phyloP scores from a whole-genome alignment of 495 filamentous ascomycete species.

The Sphaerosporella brunnea region DNA sequence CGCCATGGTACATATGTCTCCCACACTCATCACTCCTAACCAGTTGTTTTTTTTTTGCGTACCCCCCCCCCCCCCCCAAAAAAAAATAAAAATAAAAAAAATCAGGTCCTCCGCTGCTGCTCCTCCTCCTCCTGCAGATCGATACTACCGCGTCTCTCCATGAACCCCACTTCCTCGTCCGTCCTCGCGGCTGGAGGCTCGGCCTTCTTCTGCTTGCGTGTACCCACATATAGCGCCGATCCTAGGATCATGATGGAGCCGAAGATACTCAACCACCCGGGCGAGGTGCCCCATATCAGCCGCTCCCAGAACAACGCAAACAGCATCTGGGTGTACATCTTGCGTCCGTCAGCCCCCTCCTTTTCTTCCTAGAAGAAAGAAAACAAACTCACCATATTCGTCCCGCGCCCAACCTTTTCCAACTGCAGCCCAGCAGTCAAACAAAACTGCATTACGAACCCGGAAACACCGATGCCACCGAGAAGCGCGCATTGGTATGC shows the following conservation, averaged over 20 bases:
- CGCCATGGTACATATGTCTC: too few relatives aligned
- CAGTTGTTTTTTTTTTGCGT: too few relatives aligned
- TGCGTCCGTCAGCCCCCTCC: neutral
- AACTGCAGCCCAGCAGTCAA: slow-evolving; percentile 63
- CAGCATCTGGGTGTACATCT: slow-evolving; percentile 65
- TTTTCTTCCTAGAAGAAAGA: neutral
- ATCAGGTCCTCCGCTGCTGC: too few relatives aligned
- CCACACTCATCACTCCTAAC: neutral
- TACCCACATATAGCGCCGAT: slow-evolving; percentile 61
- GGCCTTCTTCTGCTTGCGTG: slow-evolving; percentile 29
- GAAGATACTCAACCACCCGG: slow-evolving; percentile 45
- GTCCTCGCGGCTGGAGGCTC: neutral
- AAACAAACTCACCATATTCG: slow-evolving; percentile 46
- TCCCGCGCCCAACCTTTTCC: slow-evolving; percentile 51
- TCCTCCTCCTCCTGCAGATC: too few relatives aligned
- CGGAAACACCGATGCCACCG: slow-evolving; percentile 49
- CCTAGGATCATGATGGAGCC: slow-evolving; percentile 67
- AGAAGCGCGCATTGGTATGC: slow-evolving; percentile 53
- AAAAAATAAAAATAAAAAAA: too few relatives aligned
- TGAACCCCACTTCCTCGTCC: slow-evolving; percentile 1
- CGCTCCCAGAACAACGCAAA: slow-evolving; percentile 75
- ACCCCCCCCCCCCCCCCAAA: too few relatives aligned
- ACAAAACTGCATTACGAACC: slow-evolving; percentile 75
- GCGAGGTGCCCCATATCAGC: slow-evolving; percentile 53
- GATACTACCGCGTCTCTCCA: too few relatives aligned